Evolutionary conservation across 1,139 yeast genomes (phyloP), one percentile per base, ranked within the genome.

Genomic region (Debaryomyces psychrophilus): DNA sequence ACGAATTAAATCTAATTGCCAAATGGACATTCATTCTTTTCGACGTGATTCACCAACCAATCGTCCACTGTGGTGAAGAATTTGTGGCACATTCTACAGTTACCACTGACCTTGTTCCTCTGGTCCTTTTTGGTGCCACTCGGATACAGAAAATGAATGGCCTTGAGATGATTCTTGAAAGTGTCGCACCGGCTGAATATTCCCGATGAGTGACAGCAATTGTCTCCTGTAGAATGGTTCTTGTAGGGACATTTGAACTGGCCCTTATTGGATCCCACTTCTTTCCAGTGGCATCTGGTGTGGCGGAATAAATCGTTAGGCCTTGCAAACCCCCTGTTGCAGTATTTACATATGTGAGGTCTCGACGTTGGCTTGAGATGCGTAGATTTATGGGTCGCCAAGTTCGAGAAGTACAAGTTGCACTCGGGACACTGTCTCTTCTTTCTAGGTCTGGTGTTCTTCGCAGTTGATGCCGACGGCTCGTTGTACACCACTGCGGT

Each of bases 121-220:
- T 88, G 87, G 53, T 81, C 84, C 67, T 90, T 90, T 59, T 84
- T 83, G 6, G 96, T 90, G 4, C 96, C 96, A 38, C 79, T 78
- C 2, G 97, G 97, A 65, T 90, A 90, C 58, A 82, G 87, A 64
- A 90, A 90, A 64, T 90, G 97, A 53, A 90, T 77, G 3, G 97
- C 95, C 63, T 87, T 88, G 51, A 90, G 73, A 66, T 90, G 97
- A 65, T 90, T 90, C 61, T 90, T 90, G 69, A 82, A 90, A 5
- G 97, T 90, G 64, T 90, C 97, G 62, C 96, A 87, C 41, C 97
- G 77, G 15, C 90, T 82, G 58, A 90, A 90, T 33, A 87, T 83
- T 5, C 97, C 97, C 4, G 89, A 82, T 49, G 81, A 80, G 62
- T 90, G 97, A 61, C 96, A 89, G 54, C 79, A 73, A 54, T 71